Percentiles rank a stretch among this genome's conserved stretches.
Evolutionary conservation across 2,329 filamentous ascomycete genomes (phyloP).

Genomic region (Hypoxylon sp.): DNA sequence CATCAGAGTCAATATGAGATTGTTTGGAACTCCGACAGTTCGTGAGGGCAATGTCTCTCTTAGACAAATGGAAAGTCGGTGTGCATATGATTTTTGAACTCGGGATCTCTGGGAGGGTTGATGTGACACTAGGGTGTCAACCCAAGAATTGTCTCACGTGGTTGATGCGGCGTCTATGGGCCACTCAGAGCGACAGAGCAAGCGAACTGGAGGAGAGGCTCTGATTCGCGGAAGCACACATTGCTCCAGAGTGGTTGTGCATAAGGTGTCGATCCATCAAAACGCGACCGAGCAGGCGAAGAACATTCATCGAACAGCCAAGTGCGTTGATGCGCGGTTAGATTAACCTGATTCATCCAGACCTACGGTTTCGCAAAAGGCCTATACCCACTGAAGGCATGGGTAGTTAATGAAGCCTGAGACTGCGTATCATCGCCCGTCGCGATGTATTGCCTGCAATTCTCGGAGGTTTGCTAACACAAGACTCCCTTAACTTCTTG

Average conservation of each 20-base stretch:
- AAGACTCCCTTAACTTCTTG: slow-evolving; percentile 11
- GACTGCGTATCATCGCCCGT: slow-evolving; percentile 13
- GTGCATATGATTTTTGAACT: slow-evolving; percentile 44
- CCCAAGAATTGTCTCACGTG: slow-evolving; percentile 37
- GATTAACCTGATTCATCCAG: slow-evolving; percentile 11
- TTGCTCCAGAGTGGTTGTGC: slow-evolving; percentile 25
- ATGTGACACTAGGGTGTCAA: slow-evolving; percentile 43
- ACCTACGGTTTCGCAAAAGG: neutral
- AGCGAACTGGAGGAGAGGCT: slow-evolving; percentile 4
- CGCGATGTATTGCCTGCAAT: slow-evolving; percentile 10
- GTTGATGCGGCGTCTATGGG: slow-evolving; percentile 39
- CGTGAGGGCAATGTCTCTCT: slow-evolving; percentile 31
- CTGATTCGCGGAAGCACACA: slow-evolving; percentile 17
- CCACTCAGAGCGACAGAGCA: slow-evolving; percentile 30
- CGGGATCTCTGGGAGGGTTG: slow-evolving; percentile 33
- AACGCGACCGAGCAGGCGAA: slow-evolving; percentile 13
- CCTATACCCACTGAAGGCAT: slow-evolving; percentile 3
- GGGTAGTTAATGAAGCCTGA: slow-evolving; percentile 7
- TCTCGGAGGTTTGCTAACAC: slow-evolving; percentile 13
- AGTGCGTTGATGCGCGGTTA: slow-evolving; percentile 20
- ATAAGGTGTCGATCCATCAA: slow-evolving; percentile 32
- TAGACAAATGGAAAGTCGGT: slow-evolving; percentile 41
- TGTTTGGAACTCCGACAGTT: slow-evolving; percentile 37
- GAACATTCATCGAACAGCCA: slow-evolving; percentile 26
- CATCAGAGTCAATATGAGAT: slow-evolving; percentile 31